Evolutionary conservation across 139 green algal genomes (phyloP), one percentile per base, ranked within the genome.

Genomic region (Coelastrella sp.): DNA sequence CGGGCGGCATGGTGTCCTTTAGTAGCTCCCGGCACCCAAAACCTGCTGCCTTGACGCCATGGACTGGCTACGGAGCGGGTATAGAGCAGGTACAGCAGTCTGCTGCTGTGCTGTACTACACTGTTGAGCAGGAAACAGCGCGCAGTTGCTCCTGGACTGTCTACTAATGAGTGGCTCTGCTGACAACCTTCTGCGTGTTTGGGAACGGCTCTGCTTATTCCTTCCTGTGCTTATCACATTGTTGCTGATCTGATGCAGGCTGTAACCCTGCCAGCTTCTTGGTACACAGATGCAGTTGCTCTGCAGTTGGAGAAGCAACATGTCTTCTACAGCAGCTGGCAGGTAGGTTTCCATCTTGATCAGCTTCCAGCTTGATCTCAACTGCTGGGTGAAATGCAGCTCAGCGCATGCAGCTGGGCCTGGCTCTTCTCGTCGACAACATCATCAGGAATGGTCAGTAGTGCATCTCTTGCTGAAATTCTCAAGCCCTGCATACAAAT

Each of bases 241-340:
- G 35, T 49, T 49, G 4, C 1, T 58, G 10, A 9, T n/a, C 35
- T 78, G 27, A 35, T 79, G 20, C 84, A 91, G 87, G 92, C 92
- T 35, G 35, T 90, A 19, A 93, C 91, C 3, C 92, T 92, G 5
- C 92, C 92, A 10, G 91, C 92, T 3, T 91, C 90, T 7, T 95
- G 92, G 92, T 95, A 94, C 66, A 94, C 89, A 6, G 56, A 15
- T 1, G 73, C 78, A 7, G 20, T 24, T 17, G 87, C 88, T 0
- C 58, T 92, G 17, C 70, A 91, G 4, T 15, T 73, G 8, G 93
- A 95, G 70, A 68, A 79, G 9, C 49, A 61, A 11, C 72, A 68
- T 14, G 87, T 95, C 6, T 92, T 95, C 56, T 75, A 75, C 20
- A 70, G 72, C 7, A 88, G 27, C 72, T 95, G 93, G 93, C 88